These are phyloP conservation scores for Ophidiomyces ophidiicola DNA, from an alignment of 2,329 filamentous ascomycete species.

Conservation along the genomic window DNA sequence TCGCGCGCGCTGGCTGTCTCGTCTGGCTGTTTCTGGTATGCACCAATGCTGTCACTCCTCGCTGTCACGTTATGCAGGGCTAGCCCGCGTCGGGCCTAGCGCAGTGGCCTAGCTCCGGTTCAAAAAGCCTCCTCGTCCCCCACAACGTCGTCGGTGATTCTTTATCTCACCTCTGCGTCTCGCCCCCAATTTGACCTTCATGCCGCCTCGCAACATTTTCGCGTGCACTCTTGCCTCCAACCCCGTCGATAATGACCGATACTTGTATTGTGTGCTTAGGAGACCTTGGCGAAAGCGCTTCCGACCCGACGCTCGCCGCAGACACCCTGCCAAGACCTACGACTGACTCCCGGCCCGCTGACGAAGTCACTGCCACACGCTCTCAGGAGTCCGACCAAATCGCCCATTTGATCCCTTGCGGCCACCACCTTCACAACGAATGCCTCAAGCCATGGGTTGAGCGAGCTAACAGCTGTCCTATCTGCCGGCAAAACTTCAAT, in stretches of 20 bases:
- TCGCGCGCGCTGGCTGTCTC: neutral
- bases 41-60: too few species aligned
- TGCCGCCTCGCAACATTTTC: slow-evolving; percentile 26
- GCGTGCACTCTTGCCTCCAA: slow-evolving; percentile 21
- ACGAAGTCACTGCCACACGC: slow-evolving; percentile 17
- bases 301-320: slow-evolving; percentile 31
- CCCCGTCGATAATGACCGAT: slow-evolving; percentile 45
- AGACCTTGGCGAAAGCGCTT: slow-evolving; percentile 50
- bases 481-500: slow-evolving; percentile 88
- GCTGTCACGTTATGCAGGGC: slow-evolving; percentile 27
- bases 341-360: slow-evolving; percentile 15
- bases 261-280: slow-evolving; percentile 61
- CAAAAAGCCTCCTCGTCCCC: slow-evolving; percentile 26
- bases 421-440: slow-evolving; percentile 82
- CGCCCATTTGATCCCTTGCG: slow-evolving; percentile 60
- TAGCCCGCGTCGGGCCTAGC: slow-evolving; percentile 11
- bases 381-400: slow-evolving; percentile 32
- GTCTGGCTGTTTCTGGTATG: neutral
- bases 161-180: slow-evolving; percentile 20
- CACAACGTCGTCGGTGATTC: slow-evolving; percentile 17
- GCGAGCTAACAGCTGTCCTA: slow-evolving; percentile 93
- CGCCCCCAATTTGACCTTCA: slow-evolving; percentile 25
- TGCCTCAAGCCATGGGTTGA: slow-evolving; percentile 92
- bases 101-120: slow-evolving; percentile 24
- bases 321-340: slow-evolving; percentile 20